Evolutionary conservation across 306 rosid species (phyloP), one percentile per base, ranked within the genome.

Genomic region (Nissolia schottii): DNA sequence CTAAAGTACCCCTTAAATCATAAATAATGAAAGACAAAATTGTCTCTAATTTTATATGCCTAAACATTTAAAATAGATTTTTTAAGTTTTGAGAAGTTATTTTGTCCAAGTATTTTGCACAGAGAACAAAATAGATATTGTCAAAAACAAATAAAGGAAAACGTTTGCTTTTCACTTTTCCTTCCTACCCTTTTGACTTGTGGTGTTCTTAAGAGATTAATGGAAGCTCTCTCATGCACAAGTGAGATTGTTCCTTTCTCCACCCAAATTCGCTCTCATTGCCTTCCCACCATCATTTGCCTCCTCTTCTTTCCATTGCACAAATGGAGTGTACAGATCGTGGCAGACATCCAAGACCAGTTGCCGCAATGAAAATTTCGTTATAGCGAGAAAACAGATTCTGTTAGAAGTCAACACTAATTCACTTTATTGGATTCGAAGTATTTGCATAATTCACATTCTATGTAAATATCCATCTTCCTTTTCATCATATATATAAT

Each of bases 241-340:
- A 56, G 49, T 81, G 75, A 38, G 54, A 75, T 62, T 59, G 72
- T 79, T 71, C 62, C 71, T 58, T 73, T 75, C 48, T 74, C 83
- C 82, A 60, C 82, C 74, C 28, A 81, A 38, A 45, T 82, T 41
- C 57, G 60, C 81, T 73, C 75, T 77, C 68, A 49, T 69, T 80
- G 73, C 78, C 73, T 78, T 84, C 74, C 91, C 89, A 88, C 87
- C 78, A 80, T 65, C 6, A 5, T 56, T 84, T 88, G 87, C 84
- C 81, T 59, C 83, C 80, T 67, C 19, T 23, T 23, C 74, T 79
- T 74, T 77, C 18, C 29, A 56, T 66, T 79, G 87, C 85, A 84
- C 76, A 77, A 65, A 57, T 67, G 87, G 80, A 61, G 66, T 79
- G 84, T 67, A 71, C 34, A 67, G 72, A 37, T 81, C 54, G 85